Conservation (phyloP, 2,329 filamentous ascomycete species). For the Zalaria sp. region DNA sequence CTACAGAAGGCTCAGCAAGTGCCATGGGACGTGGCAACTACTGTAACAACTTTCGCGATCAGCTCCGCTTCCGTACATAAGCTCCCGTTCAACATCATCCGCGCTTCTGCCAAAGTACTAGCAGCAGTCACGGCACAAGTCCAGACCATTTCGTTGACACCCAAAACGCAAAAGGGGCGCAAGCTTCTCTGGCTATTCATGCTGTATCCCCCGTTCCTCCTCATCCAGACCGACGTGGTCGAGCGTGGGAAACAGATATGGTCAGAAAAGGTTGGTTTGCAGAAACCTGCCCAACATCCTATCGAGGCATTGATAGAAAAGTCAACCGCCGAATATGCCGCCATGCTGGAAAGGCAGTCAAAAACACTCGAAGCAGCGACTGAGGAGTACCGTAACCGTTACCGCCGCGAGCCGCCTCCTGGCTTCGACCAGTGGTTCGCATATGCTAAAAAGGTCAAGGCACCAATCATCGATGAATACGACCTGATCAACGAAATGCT, state of each 20-base stretch:
- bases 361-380: neutral
- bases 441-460: neutral
- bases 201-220: neutral
- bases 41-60: neutral
- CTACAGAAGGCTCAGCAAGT: neutral
- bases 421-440: constrained; percentile 1
- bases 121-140: neutral
- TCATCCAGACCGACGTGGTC: neutral
- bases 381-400: neutral
- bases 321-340: neutral
- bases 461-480: constrained; percentile 1
- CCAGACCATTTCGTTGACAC: neutral
- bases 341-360: constrained; percentile 1
- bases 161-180: neutral
- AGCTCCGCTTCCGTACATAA: neutral
- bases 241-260: neutral
- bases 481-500: constrained; percentile 1
- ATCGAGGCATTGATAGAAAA: neutral
- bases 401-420: neutral
- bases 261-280: neutral
- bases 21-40: neutral
- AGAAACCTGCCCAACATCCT: neutral
- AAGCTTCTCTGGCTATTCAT: neutral
- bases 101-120: neutral
- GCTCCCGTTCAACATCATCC: neutral